Conservation (phyloP, 176 grass and related monocot genomes). For the Raddia guianensis region DNA sequence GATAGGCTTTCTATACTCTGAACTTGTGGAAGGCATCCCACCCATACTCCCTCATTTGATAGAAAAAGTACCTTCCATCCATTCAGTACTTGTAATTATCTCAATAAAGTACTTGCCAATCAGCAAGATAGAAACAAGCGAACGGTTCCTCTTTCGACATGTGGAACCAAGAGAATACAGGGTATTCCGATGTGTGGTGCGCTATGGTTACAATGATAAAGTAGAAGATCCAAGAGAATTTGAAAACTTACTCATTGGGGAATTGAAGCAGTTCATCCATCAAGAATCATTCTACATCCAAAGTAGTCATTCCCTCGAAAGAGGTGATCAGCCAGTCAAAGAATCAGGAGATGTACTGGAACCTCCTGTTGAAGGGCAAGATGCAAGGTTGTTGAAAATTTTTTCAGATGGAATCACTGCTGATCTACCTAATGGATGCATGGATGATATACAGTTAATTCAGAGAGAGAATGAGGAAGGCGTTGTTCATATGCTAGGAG, state of each 20-base stretch:
- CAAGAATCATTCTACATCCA: constrained; percentile 53
- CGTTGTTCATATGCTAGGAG: constrained; percentile 65
- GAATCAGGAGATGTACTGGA: constrained; percentile 39
- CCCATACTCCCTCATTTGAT: constrained; percentile 75
- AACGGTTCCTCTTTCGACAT: constrained; percentile 63
- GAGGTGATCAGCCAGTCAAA: constrained; percentile 34
- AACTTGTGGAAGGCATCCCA: constrained; percentile 73
- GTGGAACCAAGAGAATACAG: constrained; percentile 47
- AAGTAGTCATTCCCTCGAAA: constrained; percentile 26
- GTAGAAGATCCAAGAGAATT: constrained; percentile 62
- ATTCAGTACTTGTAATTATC: constrained; percentile 67
- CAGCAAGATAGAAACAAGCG: constrained; percentile 54
- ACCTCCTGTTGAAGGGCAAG: constrained; percentile 26
- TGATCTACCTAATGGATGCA: constrained; percentile 23
- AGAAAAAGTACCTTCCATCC: constrained; percentile 60
- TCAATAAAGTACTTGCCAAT: constrained; percentile 77
- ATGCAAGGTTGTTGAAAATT: constrained; percentile 22
- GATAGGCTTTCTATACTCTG: constrained; percentile 68
- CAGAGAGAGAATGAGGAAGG: constrained; percentile 52
- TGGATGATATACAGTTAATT: constrained; percentile 44
- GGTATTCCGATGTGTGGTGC: constrained; percentile 67
- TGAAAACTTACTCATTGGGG: constrained; percentile 48
- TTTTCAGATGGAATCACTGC: constrained; percentile 26
- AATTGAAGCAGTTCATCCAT: constrained; percentile 60
- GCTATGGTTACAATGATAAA: constrained; percentile 78